Evolutionary conservation across 2,329 filamentous ascomycete species (phyloP), one percentile per base, ranked within the genome.

Genomic region (Lecanicillium sp.): DNA sequence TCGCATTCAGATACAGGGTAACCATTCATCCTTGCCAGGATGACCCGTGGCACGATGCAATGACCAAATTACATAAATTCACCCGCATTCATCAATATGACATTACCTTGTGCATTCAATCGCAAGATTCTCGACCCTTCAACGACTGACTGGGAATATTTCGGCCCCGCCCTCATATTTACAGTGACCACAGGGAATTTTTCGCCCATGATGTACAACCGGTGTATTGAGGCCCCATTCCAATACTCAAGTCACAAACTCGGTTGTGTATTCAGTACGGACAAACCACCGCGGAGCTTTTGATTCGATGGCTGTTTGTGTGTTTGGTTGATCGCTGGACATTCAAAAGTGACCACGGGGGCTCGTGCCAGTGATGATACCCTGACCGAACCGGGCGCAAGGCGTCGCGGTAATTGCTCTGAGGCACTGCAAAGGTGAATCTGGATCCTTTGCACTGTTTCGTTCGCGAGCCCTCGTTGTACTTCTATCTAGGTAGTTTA

Each of bases 311-410:
- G 44, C 44, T 46, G 19, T 46, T 32, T 39, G 44, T 46, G 44
- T 46, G 44, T 39, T 46, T 46, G 44, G 44, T 46, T 46, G 33
- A 39, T 38, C 26, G 43, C 19, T 38, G 33, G 35, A 46, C 9
- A 45, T 38, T 39, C n/a, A 2, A 32, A n/a, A 47, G 19, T 26
- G 4, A 47, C 44, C 44, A 47, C 44, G 19, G 44, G 44, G 36
- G 33, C 44, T 24, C 26, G 44, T 40, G 44, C 44, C 36, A 40
- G 35, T 47, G 44, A 47, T 46, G 43, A 46, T 19, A 38, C 26
- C n/a, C 33, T 46, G 43, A 46, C 43, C 43, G 43, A 39, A 39
- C 43, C 33, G 33, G n/a, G 43, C 43, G 43, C 35, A 46, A 46
- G 43, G 33, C 43, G 43, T 39, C 27, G 43, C 43, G 43, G 35